Conservation (phyloP, 2,329 filamentous ascomycete genomes). For the Nakataea oryzae region DNA sequence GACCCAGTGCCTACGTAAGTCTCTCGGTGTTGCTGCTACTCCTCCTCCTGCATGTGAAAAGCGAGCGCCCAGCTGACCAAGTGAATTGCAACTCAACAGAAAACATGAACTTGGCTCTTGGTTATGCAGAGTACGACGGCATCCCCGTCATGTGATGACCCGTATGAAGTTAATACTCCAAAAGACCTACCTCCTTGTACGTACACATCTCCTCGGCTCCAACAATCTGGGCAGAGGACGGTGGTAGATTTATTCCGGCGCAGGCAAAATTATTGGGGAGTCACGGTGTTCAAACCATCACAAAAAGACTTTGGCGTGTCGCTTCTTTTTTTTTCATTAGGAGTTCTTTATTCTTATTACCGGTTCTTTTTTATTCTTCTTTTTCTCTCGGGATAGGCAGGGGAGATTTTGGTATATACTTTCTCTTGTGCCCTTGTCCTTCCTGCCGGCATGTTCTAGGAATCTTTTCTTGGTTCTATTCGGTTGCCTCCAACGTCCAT, state of each 20-base stretch:
- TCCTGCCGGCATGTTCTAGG: too few relatives aligned
- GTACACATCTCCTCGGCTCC: not conserved
- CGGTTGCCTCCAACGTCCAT: not conserved
- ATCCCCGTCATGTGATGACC: conserved; percentile 48
- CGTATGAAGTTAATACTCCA: not conserved
- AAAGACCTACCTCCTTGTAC: not conserved
- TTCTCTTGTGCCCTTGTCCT: not conserved
- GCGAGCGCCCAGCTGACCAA: not conserved
- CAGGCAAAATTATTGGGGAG: not conserved
- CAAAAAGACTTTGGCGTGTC: not conserved
- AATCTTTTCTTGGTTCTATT: not conserved
- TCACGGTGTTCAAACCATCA: not conserved
- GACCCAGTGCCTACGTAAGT: conserved; percentile 81
- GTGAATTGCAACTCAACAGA: conserved; percentile 37
- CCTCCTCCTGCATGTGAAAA: not conserved
- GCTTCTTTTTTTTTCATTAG: not conserved
- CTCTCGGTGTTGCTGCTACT: not conserved
- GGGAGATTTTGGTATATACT: not conserved
- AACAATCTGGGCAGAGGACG: not conserved
- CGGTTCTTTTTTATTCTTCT: not conserved
- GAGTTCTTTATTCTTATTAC: not conserved
- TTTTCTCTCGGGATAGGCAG: not conserved
- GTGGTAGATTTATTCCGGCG: not conserved
- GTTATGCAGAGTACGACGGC: conserved; percentile 80
- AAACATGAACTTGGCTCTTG: conserved; percentile 90